These are phyloP conservation scores for Scedosporium apiospermum DNA, from an alignment of 2,329 filamentous ascomycete genomes.

Conservation along the genomic window DNA sequence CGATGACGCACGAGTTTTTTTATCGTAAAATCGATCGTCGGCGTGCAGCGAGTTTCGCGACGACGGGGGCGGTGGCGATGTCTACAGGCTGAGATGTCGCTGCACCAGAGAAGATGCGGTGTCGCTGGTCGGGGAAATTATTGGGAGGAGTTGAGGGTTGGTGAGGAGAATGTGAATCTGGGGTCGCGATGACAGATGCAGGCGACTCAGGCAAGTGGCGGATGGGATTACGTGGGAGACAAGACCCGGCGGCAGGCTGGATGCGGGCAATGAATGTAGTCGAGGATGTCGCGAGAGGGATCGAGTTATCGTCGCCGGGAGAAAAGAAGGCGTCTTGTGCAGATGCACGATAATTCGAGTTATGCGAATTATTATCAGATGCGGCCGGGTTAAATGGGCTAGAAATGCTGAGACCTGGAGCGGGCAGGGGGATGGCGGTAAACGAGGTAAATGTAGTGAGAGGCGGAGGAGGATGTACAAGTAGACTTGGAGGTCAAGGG, in stretches of 20 bases:
- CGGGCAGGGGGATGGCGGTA: constrained; percentile 6
- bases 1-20: neutral
- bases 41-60: neutral
- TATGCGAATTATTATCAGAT: neutral
- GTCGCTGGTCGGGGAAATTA: neutral
- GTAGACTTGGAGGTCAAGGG: neutral
- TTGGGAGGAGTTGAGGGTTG: neutral
- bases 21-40: neutral
- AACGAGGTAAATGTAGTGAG: neutral
- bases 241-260: neutral
- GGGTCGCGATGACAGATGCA: neutral
- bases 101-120: neutral
- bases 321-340: neutral
- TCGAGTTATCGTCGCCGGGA: neutral
- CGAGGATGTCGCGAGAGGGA: neutral
- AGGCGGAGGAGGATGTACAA: neutral
- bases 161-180: neutral
- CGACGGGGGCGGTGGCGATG: neutral
- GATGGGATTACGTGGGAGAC: neutral
- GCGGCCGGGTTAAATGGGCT: neutral
- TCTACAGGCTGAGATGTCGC: neutral
- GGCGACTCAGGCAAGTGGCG: neutral
- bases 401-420: neutral
- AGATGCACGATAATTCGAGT: constrained; percentile 7
- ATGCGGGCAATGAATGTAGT: neutral